Evolutionary conservation across 164 flowering plant species (phyloP).

Genomic region (Berberis thunbergii): DNA sequence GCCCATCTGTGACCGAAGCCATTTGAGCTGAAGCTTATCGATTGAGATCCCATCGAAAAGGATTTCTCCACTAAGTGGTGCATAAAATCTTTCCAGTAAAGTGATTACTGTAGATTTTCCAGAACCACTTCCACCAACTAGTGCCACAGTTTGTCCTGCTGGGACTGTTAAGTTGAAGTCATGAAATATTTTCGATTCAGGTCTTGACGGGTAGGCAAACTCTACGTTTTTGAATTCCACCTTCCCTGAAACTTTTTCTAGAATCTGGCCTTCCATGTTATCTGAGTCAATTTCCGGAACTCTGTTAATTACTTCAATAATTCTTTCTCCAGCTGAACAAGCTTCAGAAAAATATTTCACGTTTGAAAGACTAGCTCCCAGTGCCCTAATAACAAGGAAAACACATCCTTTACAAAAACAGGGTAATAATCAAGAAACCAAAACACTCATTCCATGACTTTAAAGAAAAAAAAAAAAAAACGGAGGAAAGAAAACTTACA

Average conservation of each 20-base stretch:
- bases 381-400: constrained; percentile 28
- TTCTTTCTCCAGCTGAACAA: constrained; percentile 50
- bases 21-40: constrained; percentile 60
- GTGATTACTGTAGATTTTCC: constrained; percentile 81
- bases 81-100: constrained; percentile 69
- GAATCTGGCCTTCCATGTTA: constrained; percentile 50
- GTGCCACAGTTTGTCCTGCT: constrained; percentile 65
- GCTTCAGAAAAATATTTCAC: constrained; percentile 77
- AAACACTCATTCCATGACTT: not conserved
- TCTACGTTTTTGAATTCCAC: constrained; percentile 57
- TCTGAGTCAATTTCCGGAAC: constrained; percentile 73
- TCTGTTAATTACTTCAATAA: constrained; percentile 57
- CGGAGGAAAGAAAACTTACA: no score
- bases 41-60: constrained; percentile 56
- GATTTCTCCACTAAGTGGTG: constrained; percentile 65
- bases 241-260: constrained; percentile 41
- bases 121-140: constrained; percentile 87
- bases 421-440: not conserved
- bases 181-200: constrained; percentile 41
- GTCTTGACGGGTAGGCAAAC: constrained; percentile 79
- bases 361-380: constrained; percentile 67
- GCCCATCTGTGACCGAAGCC: constrained; percentile 91
- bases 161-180: constrained; percentile 49
- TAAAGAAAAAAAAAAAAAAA: not conserved
- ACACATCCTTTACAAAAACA: not conserved